Percentiles rank a stretch among this genome's conserved stretches.
Evolutionary conservation across 2,329 filamentous ascomycete species (phyloP).

Genomic region (Periconia digitata): DNA sequence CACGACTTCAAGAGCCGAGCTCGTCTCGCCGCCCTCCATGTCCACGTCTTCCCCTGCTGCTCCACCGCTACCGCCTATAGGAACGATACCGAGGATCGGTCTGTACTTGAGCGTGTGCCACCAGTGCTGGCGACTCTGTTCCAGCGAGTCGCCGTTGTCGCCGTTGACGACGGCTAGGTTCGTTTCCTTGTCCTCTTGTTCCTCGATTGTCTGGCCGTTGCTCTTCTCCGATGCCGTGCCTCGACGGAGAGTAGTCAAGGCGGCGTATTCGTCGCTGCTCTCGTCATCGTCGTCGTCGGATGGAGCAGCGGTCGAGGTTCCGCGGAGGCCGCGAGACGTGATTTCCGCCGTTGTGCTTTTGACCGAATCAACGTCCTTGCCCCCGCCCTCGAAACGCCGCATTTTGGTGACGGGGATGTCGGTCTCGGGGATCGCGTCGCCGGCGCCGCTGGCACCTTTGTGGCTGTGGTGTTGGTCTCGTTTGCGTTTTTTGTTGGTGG

Average conservation of each 20-base stretch:
- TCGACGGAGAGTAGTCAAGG: slow-evolving; percentile 30
- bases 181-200: slow-evolving; percentile 9
- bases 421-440: slow-evolving; percentile 53
- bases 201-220: slow-evolving; percentile 12
- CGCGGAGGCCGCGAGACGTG: slow-evolving; percentile 23
- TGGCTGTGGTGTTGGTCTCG: slow-evolving; percentile 9
- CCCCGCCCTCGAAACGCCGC: slow-evolving; percentile 23
- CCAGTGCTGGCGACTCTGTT: slow-evolving; percentile 41
- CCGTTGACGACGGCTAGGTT: slow-evolving; percentile 5
- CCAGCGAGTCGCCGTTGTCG: slow-evolving; percentile 20
- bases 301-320: slow-evolving; percentile 33
- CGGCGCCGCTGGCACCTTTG: slow-evolving; percentile 55
- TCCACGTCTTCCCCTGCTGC: slow-evolving; percentile 9
- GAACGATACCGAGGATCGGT: slow-evolving; percentile 78
- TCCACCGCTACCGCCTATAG: slow-evolving; percentile 50
- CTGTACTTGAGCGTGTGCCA: slow-evolving; percentile 94
- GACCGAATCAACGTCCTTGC: too few relatives aligned
- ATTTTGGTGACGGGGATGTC: slow-evolving; percentile 51
- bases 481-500: slow-evolving; percentile 32
- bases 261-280: slow-evolving; percentile 27
- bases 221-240: slow-evolving; percentile 15
- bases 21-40: background rate
- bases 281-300: slow-evolving; percentile 41
- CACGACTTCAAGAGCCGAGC: slow-evolving; percentile 71
- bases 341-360: slow-evolving; percentile 43